phyloP scores from a whole-genome alignment of 2,329 filamentous ascomycete genomes.

The Hortaea sp. region DNA sequence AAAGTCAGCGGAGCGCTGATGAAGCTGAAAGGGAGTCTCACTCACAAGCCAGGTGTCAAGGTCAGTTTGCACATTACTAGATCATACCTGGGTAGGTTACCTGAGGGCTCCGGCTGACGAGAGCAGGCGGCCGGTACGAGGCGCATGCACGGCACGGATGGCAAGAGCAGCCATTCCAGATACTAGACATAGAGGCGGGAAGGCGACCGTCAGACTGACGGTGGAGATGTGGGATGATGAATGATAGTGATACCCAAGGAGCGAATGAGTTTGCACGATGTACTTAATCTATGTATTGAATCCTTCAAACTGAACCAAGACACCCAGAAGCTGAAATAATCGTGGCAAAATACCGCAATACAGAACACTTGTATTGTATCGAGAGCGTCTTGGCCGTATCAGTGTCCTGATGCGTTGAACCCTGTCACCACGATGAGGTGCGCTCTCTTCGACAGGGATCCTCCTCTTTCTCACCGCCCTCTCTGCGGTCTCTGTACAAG shows the following conservation, averaged over 20 bases:
- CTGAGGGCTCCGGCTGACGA: slow-evolving; percentile 1
- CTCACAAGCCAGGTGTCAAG: slow-evolving; percentile 60
- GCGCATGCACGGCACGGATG: slow-evolving; percentile 27
- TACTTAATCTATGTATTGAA: too few species aligned
- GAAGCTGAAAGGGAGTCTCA: slow-evolving; percentile 62
- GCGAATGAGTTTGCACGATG: too few species aligned
- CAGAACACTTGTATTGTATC: background rate
- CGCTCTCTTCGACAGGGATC: background rate
- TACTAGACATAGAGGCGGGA: too few species aligned
- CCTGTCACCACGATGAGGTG: background rate
- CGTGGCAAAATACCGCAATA: too few species aligned
- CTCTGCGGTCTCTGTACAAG: background rate
- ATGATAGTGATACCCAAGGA: too few species aligned
- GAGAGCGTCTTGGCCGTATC: slow-evolving; percentile 3
- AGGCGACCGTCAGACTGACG: too few species aligned
- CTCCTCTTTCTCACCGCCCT: background rate
- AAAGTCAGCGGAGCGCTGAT: slow-evolving; percentile 68
- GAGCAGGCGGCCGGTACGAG: slow-evolving; percentile 25
- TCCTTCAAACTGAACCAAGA: too few species aligned
- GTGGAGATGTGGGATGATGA: too few species aligned
- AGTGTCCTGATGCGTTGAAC: background rate
- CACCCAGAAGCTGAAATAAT: too few species aligned
- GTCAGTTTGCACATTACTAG: slow-evolving; percentile 26
- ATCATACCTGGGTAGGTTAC: background rate
- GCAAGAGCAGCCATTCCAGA: slow-evolving; percentile 2